A percentile compares a stretch with the other conserved stretches of the same genome.
Conservation (phyloP, 1,284 basidiomycete genomes). For the Leccinum fuscescens region DNA sequence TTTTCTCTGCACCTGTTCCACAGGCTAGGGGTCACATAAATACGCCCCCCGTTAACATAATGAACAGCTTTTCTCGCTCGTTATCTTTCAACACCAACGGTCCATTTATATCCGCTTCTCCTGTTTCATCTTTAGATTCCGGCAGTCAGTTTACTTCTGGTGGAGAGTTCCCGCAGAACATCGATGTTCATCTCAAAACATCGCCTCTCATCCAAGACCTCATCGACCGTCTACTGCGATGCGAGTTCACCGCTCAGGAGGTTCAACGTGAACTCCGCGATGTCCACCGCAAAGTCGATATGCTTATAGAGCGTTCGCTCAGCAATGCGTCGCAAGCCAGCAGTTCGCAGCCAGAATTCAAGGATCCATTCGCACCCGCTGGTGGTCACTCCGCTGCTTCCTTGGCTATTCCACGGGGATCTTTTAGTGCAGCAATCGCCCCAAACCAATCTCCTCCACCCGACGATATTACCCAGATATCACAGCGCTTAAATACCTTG, state of each 20-base stretch:
- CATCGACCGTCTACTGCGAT: conserved; percentile 69
- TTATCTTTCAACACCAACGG: conserved; percentile 42
- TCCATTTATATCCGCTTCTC: conserved; percentile 61
- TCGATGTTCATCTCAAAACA: conserved; percentile 70
- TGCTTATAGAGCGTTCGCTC: conserved; percentile 69
- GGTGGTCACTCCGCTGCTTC: conserved; percentile 36
- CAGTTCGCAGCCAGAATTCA: conserved; percentile 62
- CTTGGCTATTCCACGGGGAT: conserved; percentile 53
- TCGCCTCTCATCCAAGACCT: conserved; percentile 76
- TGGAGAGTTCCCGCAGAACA: conserved; percentile 44
- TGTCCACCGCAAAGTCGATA: conserved; percentile 72
- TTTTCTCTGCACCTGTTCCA: conserved; percentile 33
- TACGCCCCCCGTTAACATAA: conserved; percentile 32
- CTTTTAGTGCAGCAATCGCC: conserved; percentile 59
- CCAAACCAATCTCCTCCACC: conserved; percentile 62
- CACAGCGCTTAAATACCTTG: conserved; percentile 76
- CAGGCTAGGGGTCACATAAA: conserved; percentile 26
- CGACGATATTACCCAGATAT: conserved; percentile 76
- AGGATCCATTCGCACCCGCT: conserved; percentile 67
- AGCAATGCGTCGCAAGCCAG: conserved; percentile 27
- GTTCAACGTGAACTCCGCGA: conserved; percentile 74
- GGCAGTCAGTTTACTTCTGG: conserved; percentile 56
- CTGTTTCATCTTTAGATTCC: conserved; percentile 74
- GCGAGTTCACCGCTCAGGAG: conserved; percentile 68
- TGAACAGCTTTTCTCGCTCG: conserved; percentile 27